Percentiles rank a stretch among this genome's conserved stretches.
Evolutionary conservation across 768 basidiomycete species (phyloP).

Genomic region (Mycena alexandri): DNA sequence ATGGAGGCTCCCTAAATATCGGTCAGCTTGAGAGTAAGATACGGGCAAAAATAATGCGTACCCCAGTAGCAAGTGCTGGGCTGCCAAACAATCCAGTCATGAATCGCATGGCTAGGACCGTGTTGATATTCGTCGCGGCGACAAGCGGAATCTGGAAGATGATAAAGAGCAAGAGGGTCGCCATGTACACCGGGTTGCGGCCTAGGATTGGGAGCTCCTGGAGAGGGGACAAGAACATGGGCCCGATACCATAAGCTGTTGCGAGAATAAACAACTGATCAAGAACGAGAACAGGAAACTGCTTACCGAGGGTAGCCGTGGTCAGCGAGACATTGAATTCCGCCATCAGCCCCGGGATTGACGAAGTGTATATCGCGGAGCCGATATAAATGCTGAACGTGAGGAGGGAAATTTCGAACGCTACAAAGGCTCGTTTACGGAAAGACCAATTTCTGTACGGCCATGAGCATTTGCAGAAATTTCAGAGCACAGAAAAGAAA

Average conservation of each 20-base stretch:
- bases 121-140: constrained; percentile 44
- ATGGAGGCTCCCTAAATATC: background rate
- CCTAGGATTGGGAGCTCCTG: constrained; percentile 2
- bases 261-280: background rate
- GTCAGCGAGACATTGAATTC: constrained; percentile 1
- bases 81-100: constrained; percentile 49
- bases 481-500: constrained; percentile 1
- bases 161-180: constrained; percentile 40
- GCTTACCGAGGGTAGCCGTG: constrained; percentile 2
- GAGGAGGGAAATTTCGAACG: constrained; percentile 5
- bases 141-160: constrained; percentile 49
- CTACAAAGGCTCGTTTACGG: background rate
- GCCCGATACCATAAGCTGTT: background rate
- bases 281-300: background rate
- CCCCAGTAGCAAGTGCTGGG: constrained; percentile 48
- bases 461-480: constrained; percentile 4
- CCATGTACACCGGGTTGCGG: constrained; percentile 1
- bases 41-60: too few relatives aligned
- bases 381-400: constrained; percentile 6
- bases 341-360: background rate
- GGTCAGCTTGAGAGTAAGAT: too few relatives aligned
- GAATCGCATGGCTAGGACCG: constrained; percentile 49
- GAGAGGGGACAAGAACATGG: background rate
- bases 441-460: constrained; percentile 10
- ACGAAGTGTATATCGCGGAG: background rate